A percentile compares a stretch with the other conserved stretches of the same genome.
Evolutionary conservation across 1,139 yeast species (phyloP).

Genomic region (Yamadazyma sp.): DNA sequence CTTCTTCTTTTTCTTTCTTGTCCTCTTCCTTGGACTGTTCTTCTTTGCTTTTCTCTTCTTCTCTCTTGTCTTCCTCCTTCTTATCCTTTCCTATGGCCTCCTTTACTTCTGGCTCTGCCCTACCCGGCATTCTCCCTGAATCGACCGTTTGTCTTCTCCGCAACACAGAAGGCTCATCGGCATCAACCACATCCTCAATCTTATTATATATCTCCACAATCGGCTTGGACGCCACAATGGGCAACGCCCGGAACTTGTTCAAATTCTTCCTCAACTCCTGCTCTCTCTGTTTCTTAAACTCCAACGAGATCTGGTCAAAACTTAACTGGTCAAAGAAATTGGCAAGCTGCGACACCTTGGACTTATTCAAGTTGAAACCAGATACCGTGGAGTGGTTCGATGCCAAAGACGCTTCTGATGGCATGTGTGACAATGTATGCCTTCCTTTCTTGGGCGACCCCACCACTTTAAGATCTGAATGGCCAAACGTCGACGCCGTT

Average conservation of each 20-base stretch:
- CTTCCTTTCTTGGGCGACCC: conserved; percentile 7
- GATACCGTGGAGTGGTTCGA: conserved; percentile 6
- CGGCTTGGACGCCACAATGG: conserved; percentile 77
- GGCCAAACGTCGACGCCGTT: neutral
- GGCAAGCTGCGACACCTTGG: conserved; percentile 61
- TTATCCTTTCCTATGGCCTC: neutral
- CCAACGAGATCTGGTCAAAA: conserved; percentile 77
- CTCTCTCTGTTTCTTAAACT: conserved; percentile 86
- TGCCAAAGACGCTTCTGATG: conserved; percentile 16
- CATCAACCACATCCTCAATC: conserved; percentile 81
- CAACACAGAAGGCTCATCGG: conserved; percentile 22
- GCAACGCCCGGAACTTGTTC: conserved; percentile 69
- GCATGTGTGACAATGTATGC: conserved; percentile 13
- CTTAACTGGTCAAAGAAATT: conserved; percentile 73
- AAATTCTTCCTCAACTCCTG: conserved; percentile 63
- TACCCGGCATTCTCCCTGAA: conserved; percentile 4
- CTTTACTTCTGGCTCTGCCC: neutral
- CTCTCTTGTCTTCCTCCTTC: neutral
- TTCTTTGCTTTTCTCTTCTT: neutral
- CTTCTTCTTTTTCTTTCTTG: conserved; percentile 6
- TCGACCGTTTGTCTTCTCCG: conserved; percentile 5
- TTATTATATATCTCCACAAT: conserved; percentile 89
- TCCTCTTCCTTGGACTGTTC: conserved; percentile 6
- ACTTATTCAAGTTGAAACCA: conserved; percentile 4
- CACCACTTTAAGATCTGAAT: neutral